Evolutionary conservation across 2,329 filamentous ascomycete genomes (phyloP).

Genomic region (Calonectria henricotiae): DNA sequence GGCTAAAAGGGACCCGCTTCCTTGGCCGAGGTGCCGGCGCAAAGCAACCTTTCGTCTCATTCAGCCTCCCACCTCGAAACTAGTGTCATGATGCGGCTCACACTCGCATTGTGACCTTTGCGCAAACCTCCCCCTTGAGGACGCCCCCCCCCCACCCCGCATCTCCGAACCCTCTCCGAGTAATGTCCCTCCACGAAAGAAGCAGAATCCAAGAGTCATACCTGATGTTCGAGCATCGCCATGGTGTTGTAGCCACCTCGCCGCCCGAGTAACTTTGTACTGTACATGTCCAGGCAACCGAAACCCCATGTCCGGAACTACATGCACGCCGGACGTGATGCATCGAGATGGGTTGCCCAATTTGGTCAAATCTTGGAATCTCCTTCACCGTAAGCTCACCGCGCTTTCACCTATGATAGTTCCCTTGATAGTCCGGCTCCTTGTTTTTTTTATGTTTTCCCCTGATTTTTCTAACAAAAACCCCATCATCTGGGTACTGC

Average conservation of each 20-base stretch:
- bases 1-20: conserved; percentile 48
- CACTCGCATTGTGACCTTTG: not conserved
- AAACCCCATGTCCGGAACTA: conserved; percentile 11
- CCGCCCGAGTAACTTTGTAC: conserved; percentile 4
- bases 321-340: conserved; percentile 20
- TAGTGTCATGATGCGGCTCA: conserved; percentile 32
- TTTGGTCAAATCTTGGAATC: conserved; percentile 9
- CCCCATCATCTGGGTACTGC: not conserved
- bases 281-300: conserved; percentile 4
- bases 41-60: conserved; percentile 22
- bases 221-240: not conserved
- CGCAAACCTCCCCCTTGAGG: conserved; percentile 1
- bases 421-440: not conserved
- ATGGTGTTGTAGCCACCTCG: not conserved
- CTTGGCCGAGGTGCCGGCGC: conserved; percentile 66
- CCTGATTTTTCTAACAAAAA: not conserved
- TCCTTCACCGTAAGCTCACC: conserved; percentile 10
- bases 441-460: not conserved
- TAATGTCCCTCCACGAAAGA: not conserved
- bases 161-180: conserved; percentile 16
- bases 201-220: conserved; percentile 10
- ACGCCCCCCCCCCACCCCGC: not conserved
- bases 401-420: conserved; percentile 17
- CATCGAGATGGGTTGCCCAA: conserved; percentile 17
- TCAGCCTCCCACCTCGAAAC: conserved; percentile 16